Evolutionary conservation across 495 filamentous ascomycete species (phyloP), one percentile per base, ranked within the genome.

Genomic region (Wilcoxina mikolae): DNA sequence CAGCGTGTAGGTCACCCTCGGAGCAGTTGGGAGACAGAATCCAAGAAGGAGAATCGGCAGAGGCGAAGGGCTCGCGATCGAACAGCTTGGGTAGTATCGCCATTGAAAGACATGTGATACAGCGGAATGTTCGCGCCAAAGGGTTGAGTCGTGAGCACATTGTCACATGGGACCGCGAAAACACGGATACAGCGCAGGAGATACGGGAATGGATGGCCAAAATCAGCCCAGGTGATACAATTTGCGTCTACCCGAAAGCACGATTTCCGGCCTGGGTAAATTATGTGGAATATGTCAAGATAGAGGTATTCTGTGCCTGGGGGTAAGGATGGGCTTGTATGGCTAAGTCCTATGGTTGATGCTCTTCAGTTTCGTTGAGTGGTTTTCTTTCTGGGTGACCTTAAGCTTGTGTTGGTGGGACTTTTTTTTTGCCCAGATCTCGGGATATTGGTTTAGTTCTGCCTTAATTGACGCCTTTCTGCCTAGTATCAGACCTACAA

Each of bases 101-200:
- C 20, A 25, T 23, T 38, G 18, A 1, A 43, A 17, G 57, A 10
- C 18, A n/a, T 20, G 28, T 23, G 4, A 44, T 60, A n/a, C 55
- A 60, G 23, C 43, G 50, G 0, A 60, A 60, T 29, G 28, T 58
- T 0, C 31, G 43, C 22, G 58, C 58, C n/a, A 27, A 23, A 5
- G 7, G n/a, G 15, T 20, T 18, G 22, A 12, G 51, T 12, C 56
- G 38, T 31, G 51, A 47, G 22, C 58, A 60, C 39, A 54, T 26
- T 11, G 44, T 57, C 38, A 54, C 49, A 3, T 60, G 55, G 58
- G 44, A 58, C 24, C n/a, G 24, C 15, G 3, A 43, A 26, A 42
- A 53, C 28, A 4, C 17, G 4, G 27, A 49, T 4, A 23, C 46
- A 12, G 12, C 20, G 23, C 18, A 44, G 10, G 35, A 51, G 49